Percentiles rank a stretch among this genome's conserved stretches.
Evolutionary conservation across 306 rosid species (phyloP).

Genomic region (Trifolium repens): DNA sequence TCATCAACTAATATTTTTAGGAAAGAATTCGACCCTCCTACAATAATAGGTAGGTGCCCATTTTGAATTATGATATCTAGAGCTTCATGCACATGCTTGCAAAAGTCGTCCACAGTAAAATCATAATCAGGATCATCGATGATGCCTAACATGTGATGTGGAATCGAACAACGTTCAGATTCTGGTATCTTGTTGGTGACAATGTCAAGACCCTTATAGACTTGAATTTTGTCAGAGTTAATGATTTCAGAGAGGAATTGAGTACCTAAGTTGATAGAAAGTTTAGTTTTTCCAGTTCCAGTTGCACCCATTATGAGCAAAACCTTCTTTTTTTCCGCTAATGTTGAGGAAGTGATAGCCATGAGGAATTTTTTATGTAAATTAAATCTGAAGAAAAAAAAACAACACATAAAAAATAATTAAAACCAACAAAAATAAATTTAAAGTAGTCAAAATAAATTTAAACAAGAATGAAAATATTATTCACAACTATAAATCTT

Average conservation of each 20-base stretch:
- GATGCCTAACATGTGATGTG: constrained; percentile 40
- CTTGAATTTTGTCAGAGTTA: constrained; percentile 47
- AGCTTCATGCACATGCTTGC: neutral
- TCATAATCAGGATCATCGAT: constrained; percentile 31
- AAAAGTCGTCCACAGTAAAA: constrained; percentile 34
- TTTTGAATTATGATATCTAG: constrained; percentile 4
- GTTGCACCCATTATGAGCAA: constrained; percentile 46
- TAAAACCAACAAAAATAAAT: no score
- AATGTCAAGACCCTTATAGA: constrained; percentile 34
- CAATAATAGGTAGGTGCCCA: constrained; percentile 46
- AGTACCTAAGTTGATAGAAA: constrained; percentile 27
- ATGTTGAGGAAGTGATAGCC: neutral
- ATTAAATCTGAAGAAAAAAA: no score
- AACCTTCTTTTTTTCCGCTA: constrained; percentile 33
- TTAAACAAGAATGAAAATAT: no score
- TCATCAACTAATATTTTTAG: constrained; percentile 13
- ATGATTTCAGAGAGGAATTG: constrained; percentile 33
- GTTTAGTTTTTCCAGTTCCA: constrained; percentile 46
- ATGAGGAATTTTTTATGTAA: neutral
- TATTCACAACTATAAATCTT: neutral
- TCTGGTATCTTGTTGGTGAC: constrained; percentile 24
- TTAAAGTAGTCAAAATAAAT: no score
- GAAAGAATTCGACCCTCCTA: constrained; percentile 49
- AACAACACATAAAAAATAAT: neutral
- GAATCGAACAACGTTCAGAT: constrained; percentile 18